Evolutionary conservation across 2,329 filamentous ascomycete species (phyloP).

Genomic region (Sporothrix pallida): DNA sequence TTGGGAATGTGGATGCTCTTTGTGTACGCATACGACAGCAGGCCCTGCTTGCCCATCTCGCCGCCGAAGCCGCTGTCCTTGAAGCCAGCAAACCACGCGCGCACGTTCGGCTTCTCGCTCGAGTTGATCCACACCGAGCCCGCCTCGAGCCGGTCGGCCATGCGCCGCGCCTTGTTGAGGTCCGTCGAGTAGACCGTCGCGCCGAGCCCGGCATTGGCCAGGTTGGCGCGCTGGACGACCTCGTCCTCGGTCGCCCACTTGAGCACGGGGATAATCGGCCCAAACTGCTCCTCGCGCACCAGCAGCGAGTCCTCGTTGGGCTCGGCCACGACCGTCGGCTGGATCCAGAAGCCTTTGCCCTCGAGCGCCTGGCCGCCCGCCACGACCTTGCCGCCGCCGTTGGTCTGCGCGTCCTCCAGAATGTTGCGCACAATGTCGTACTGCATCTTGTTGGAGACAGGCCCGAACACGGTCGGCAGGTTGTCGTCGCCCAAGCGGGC

Average conservation of each 20-base stretch:
- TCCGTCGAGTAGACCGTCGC: slow-evolving; percentile 65
- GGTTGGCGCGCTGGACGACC: slow-evolving; percentile 62
- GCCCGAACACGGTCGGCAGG: slow-evolving; percentile 52
- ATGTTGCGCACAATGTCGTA: slow-evolving; percentile 64
- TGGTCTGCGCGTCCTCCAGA: slow-evolving; percentile 60
- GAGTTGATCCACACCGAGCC: slow-evolving; percentile 67
- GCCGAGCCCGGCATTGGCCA: slow-evolving; percentile 58
- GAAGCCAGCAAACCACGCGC: slow-evolving; percentile 44
- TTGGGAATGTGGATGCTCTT: slow-evolving; percentile 45
- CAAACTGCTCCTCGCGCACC: slow-evolving; percentile 60
- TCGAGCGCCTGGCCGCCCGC: slow-evolving; percentile 53
- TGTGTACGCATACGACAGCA: slow-evolving; percentile 45
- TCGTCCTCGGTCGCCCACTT: slow-evolving; percentile 67
- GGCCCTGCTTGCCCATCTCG: slow-evolving; percentile 46
- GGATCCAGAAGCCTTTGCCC: slow-evolving; percentile 60
- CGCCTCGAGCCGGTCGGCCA: slow-evolving; percentile 61
- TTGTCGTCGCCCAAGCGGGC: slow-evolving; percentile 51
- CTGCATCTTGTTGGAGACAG: slow-evolving; percentile 65
- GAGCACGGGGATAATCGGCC: slow-evolving; percentile 67
- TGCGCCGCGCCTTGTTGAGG: slow-evolving; percentile 54
- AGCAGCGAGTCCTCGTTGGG: slow-evolving; percentile 61
- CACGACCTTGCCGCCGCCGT: slow-evolving; percentile 52
- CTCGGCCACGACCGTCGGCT: slow-evolving; percentile 64
- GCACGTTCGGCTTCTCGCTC: slow-evolving; percentile 43
- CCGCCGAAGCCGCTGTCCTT: slow-evolving; percentile 47